Conservation (phyloP, 148 eudicot genomes). For the Fagopyrum esculentum region DNA sequence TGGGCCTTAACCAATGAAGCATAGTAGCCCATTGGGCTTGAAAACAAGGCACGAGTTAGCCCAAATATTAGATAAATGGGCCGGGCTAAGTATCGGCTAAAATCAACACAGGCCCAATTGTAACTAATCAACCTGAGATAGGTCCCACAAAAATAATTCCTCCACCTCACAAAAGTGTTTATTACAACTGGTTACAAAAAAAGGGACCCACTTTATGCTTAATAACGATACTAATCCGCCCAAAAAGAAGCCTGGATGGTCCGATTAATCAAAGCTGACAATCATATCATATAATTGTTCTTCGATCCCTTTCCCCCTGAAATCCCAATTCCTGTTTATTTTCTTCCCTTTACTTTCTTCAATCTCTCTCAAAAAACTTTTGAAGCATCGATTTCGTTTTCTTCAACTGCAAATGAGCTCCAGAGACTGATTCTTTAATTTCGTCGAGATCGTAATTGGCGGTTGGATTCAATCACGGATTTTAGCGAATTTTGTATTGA, state of each 20-base stretch:
- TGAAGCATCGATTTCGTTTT: neutral
- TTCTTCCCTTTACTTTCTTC: neutral
- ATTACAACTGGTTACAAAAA: neutral
- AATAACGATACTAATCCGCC: neutral
- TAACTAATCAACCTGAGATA: neutral
- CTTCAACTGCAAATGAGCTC: neutral
- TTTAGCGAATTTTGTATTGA: neutral
- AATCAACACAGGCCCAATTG: neutral
- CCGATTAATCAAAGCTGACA: neutral
- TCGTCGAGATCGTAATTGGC: neutral
- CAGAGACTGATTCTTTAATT: neutral
- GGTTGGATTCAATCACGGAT: neutral
- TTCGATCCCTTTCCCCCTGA: neutral
- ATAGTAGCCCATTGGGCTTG: too few relatives aligned
- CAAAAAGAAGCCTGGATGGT: neutral
- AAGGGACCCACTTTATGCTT: neutral
- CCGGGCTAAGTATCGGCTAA: neutral
- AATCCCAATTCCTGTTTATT: neutral
- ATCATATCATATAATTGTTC: neutral
- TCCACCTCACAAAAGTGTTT: neutral
- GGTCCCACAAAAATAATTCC: neutral
- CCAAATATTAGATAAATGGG: neutral
- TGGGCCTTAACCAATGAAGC: neutral
- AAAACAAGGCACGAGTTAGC: too few relatives aligned
- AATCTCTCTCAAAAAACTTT: neutral